These are phyloP conservation scores for Hippophae rhamnoides DNA, from an alignment of 306 rosid genomes.

Conservation along the genomic window DNA sequence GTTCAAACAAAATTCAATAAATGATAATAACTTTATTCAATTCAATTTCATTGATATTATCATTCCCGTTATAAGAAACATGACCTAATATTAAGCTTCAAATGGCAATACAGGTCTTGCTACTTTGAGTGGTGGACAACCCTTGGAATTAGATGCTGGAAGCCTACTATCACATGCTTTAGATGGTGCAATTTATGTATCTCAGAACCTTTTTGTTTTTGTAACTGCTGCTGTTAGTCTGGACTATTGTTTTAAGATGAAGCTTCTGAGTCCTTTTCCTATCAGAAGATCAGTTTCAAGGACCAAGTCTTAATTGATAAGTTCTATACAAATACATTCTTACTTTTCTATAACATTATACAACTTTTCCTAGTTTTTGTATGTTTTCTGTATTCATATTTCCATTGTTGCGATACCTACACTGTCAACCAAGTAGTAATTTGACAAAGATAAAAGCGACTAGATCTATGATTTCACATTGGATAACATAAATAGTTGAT, in stretches of 20 bases:
- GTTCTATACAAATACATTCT: neutral
- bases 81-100: slow-evolving; percentile 2
- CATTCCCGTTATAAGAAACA: too few relatives aligned
- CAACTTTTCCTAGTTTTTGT: neutral
- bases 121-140: slow-evolving; percentile 43
- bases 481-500: too few relatives aligned
- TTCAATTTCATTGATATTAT: too few relatives aligned
- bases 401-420: too few relatives aligned
- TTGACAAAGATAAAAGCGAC: too few relatives aligned
- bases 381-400: too few relatives aligned
- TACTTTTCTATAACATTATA: neutral
- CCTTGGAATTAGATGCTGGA: slow-evolving; percentile 37
- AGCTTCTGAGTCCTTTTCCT: slow-evolving; percentile 57
- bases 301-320: slow-evolving; percentile 15
- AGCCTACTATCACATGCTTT: slow-evolving; percentile 54
- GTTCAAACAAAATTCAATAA: too few relatives aligned
- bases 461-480: too few relatives aligned
- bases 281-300: slow-evolving; percentile 31
- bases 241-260: slow-evolving; percentile 66
- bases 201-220: slow-evolving; percentile 57
- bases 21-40: too few relatives aligned
- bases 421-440: too few relatives aligned
- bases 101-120: slow-evolving; percentile 59
- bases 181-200: slow-evolving; percentile 51
- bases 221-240: slow-evolving; percentile 58